Base-by-base conservation (phyloP, 257 asterid species). In the Agastache rugosa region DNA sequence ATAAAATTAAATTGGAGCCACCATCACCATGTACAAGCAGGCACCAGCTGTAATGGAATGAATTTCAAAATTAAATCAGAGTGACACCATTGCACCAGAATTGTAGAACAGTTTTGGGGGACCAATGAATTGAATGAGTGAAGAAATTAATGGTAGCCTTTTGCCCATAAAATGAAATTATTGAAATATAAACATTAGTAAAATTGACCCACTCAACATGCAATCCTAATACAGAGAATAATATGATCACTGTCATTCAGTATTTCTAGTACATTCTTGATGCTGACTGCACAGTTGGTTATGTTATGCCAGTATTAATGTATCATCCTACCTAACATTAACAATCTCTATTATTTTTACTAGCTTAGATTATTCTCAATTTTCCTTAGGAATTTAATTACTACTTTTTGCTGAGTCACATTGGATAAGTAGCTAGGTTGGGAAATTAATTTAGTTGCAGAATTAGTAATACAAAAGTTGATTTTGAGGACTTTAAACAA, bases 261-360 rank as follows among this genome's bases (percentile, higher is more conserved):
- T 65, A 47, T 79, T 66, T 79, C 67, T 20, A 44, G 61, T 63
- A 50, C 81, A 83, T 79, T 77, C 74, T 80, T 65, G 76, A 79
- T 41, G 55, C 17, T 41, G 79, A 71, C 77, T 69, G 16, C 64
- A 63, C 29, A 75, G 65, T 69, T 79, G 25, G 42, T 63, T 39
- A n/a, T 27, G 3, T 27, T 60, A n/a, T 31, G 61, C 48, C 76
- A 63, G 54, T 17, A 8, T 67, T 15, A 25, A 25, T 25, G n/a
- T n/a, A n/a, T n/a, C n/a, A 72, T 27, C 50, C 64, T 51, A 77
- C 74, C 76, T 45, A 67, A 63, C 72, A 3, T 10, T 60, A 60
- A 27, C 9, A 59, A 71, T 71, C 44, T 71, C 23, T 47, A 9
- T 2, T 2, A 10, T 10, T 71, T 58, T 71, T 14, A 42, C 67